Evolutionary conservation across 2,329 filamentous ascomycete genomes (phyloP), one percentile per base, ranked within the genome.

Genomic region (Ascomycota sp.): DNA sequence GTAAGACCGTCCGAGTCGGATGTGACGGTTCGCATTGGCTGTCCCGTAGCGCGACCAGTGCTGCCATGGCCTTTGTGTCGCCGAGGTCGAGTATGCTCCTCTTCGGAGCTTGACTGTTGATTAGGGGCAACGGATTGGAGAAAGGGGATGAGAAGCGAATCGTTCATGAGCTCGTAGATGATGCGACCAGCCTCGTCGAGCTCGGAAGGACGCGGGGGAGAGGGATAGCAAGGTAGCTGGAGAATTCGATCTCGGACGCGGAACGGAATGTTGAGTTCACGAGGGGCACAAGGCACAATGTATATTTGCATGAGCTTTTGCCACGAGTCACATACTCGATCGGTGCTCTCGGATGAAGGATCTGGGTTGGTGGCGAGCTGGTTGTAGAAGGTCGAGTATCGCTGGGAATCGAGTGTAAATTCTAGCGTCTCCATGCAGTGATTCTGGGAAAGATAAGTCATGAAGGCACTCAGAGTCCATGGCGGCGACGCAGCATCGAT

Each of bases 361-460:
- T 42, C 50, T 7, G 41, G 33, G 35, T 57, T 55, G 27, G 44
- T 39, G 12, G 53, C 44, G 23, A 59, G 48, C 34, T 65, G 55
- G 17, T 51, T 44, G 40, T 67, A 58, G 32, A 69, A 68, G 33
- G 69, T 56, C 30, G 71, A 67, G 48, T 95, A 98, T 35, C 82
- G 69, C 33, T 83, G 78, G 15, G 86, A 79, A 49, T 94, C 89
- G 63, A 94, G 76, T 25, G 85, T 93, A 51, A 98, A 98, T 48
- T 95, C 89, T 24, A 98, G 62, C 2, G 85, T 94, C 53, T 98
- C 89, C 38, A 95, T 61, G 48, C 89, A 98, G 53, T 95, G 86
- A 45, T 95, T 95, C 46, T 92, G 85, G 1, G 86, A 94, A 4
- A 95, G 65, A 45, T 92, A 95, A 32, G 85, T 85, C 71, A 89